phyloP scores from a whole-genome alignment of 176 grass and related monocot species.

The Cymbopogon citratus region DNA sequence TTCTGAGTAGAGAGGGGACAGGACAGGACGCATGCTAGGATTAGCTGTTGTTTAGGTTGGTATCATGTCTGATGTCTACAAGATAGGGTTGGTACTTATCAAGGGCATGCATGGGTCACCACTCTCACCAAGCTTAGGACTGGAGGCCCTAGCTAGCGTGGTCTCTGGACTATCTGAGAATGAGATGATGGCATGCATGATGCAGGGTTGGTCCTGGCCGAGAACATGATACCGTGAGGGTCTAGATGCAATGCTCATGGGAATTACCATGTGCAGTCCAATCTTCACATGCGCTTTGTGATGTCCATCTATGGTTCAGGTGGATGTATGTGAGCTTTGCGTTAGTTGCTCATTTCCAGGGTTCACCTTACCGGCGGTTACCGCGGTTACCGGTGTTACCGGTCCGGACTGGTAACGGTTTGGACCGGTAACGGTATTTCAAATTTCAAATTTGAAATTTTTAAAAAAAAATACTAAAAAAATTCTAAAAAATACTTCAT shows the following conservation, averaged over 20 bases:
- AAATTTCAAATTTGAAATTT: too few species aligned
- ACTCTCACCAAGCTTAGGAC: background rate
- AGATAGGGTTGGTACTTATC: conserved; percentile 4
- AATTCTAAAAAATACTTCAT: too few species aligned
- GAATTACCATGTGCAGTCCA: background rate
- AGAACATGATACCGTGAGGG: background rate
- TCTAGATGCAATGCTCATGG: background rate
- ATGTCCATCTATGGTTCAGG: background rate
- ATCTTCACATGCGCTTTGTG: background rate
- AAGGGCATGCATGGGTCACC: background rate
- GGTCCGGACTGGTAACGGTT: too few species aligned
- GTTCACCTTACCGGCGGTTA: too few species aligned
- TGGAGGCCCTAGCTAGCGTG: background rate
- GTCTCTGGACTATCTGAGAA: background rate
- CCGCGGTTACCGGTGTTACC: too few species aligned
- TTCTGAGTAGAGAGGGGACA: background rate
- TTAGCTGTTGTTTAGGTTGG: conserved; percentile 3
- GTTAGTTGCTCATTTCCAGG: background rate
- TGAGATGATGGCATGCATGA: background rate
- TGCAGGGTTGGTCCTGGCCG: background rate
- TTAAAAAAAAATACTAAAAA: too few species aligned
- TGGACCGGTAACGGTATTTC: too few species aligned
- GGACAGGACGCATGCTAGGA: conserved; percentile 8
- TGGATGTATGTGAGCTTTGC: background rate
- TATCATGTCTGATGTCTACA: background rate